Percentiles rank a stretch among this genome's conserved stretches.
These are phyloP conservation scores for Breviolum minutum DNA, from an alignment of 73 alveolate genomes.

Conservation along the genomic window DNA sequence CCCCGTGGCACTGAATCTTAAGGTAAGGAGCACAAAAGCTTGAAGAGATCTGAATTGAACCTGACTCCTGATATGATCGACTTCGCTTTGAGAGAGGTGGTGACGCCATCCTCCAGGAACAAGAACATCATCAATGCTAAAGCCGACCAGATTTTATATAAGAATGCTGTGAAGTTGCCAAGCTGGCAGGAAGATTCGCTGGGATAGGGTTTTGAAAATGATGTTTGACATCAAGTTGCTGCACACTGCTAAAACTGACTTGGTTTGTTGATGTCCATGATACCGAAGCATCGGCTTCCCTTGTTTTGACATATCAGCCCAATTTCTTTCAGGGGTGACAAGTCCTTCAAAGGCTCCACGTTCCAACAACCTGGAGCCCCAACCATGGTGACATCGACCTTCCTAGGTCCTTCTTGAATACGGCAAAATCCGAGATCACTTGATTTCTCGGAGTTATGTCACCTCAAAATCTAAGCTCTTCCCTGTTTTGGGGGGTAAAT, in stretches of 20 bases:
- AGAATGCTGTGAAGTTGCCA: constrained; percentile 27
- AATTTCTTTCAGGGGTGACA: no score
- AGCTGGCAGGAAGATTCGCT: background rate
- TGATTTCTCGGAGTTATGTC: no score
- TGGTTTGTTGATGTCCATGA: no score
- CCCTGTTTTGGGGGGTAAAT: background rate
- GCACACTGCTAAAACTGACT: background rate
- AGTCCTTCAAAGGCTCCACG: no score
- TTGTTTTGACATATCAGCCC: no score
- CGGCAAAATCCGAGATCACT: no score
- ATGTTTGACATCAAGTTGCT: background rate
- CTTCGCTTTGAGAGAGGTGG: constrained; percentile 72
- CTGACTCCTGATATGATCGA: constrained; percentile 67
- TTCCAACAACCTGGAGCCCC: no score
- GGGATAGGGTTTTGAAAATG: background rate
- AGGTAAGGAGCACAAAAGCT: constrained; percentile 41
- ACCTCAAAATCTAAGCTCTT: no score
- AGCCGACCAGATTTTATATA: constrained; percentile 43
- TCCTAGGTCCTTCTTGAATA: no score
- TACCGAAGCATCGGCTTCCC: no score
- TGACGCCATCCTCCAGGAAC: constrained; percentile 15
- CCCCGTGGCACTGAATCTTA: no score
- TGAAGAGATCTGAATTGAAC: constrained; percentile 8
- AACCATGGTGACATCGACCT: no score
- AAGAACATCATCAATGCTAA: background rate